Percentiles rank a stretch among this genome's conserved stretches.
These are phyloP conservation scores for Mycena kentingensis DNA, from an alignment of 768 basidiomycete genomes.

Conservation along the genomic window DNA sequence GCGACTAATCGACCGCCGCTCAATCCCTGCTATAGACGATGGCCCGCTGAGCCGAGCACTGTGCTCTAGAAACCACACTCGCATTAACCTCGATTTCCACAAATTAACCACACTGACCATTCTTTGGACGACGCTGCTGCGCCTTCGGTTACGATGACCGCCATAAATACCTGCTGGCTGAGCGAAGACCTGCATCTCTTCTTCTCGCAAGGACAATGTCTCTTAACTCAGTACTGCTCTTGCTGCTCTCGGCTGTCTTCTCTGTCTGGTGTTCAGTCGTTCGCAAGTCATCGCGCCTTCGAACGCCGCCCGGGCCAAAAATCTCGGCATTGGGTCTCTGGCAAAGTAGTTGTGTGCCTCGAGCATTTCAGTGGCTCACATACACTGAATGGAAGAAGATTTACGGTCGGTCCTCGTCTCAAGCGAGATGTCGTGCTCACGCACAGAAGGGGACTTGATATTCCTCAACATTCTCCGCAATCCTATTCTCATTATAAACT, in stretches of 20 bases:
- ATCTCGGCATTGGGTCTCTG: constrained; percentile 48
- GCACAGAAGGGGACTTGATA: constrained; percentile 50
- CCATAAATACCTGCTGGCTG: too few species aligned
- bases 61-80: too few species aligned
- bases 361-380: constrained; percentile 35
- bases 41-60: too few species aligned
- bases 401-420: constrained; percentile 37
- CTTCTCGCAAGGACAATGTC: too few species aligned
- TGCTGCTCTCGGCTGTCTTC: not conserved
- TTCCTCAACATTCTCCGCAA: constrained; percentile 54
- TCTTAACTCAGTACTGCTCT: too few species aligned
- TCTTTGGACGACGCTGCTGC: too few species aligned
- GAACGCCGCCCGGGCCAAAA: constrained; percentile 59
- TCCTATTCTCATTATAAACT: constrained; percentile 50
- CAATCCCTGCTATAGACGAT: too few species aligned
- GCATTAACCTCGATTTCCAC: too few species aligned
- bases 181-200: too few species aligned
- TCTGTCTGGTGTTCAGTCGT: not conserved
- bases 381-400: constrained; percentile 44
- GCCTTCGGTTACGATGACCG: too few species aligned
- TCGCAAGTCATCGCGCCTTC: constrained; percentile 28
- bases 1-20: too few species aligned
- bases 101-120: too few species aligned
- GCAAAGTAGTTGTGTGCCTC: constrained; percentile 35
- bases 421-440: not conserved